phyloP scores from a whole-genome alignment of 2,329 filamentous ascomycete genomes.

The Neurospora sp. region DNA sequence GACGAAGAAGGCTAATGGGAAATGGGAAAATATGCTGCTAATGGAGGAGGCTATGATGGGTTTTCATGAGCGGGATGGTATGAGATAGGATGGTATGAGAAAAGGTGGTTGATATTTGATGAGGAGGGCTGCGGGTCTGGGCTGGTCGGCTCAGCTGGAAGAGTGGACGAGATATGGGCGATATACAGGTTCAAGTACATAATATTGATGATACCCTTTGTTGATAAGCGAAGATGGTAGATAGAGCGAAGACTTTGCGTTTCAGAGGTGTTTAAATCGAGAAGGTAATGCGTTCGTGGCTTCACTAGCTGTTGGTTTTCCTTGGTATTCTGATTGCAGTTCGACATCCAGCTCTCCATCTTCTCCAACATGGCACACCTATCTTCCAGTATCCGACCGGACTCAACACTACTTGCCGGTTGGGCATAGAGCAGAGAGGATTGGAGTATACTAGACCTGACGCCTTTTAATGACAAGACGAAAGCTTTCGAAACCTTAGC shows the following conservation, averaged over 20 bases:
- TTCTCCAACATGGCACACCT: background rate
- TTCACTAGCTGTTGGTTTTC: background rate
- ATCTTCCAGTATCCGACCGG: background rate
- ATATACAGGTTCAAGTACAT: background rate
- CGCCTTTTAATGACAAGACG: background rate
- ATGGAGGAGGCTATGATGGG: background rate
- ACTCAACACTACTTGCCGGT: accelerated
- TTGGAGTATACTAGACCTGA: background rate
- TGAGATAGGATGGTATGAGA: background rate
- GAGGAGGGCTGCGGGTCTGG: background rate
- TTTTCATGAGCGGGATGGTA: background rate
- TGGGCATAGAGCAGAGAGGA: background rate
- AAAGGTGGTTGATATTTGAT: background rate
- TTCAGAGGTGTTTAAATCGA: background rate
- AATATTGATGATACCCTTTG: background rate
- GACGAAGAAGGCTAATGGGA: background rate
- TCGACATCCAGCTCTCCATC: no score
- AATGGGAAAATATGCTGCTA: background rate
- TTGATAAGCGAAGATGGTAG: conserved; percentile 1
- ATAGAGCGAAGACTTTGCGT: background rate
- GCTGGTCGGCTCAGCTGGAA: background rate
- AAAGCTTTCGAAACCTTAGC: background rate
- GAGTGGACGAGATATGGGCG: background rate
- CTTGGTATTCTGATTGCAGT: no score
- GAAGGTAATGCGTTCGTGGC: background rate